phyloP scores from a whole-genome alignment of 495 filamentous ascomycete species.

The Aspergillus carlsbadensis region DNA sequence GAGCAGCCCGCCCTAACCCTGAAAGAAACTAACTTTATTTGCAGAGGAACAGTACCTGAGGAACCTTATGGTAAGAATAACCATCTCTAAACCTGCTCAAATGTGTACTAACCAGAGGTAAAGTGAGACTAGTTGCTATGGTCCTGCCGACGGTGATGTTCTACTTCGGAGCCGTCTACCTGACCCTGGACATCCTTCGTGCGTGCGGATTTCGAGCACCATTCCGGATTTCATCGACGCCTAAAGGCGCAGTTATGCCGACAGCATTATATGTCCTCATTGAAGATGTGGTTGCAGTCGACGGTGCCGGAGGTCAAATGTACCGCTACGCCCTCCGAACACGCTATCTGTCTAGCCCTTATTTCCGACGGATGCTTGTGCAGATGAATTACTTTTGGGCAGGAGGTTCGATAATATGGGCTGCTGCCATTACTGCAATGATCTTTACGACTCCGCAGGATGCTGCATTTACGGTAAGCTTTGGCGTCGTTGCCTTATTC shows the following conservation, averaged over 20 bases:
- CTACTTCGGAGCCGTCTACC: conserved; percentile 56
- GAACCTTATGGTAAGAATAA: conserved; percentile 36
- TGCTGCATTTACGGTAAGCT: conserved; percentile 69
- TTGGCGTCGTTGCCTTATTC: background rate
- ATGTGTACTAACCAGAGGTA: conserved; percentile 25
- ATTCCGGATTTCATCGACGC: conserved; percentile 69
- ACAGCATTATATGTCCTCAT: conserved; percentile 74
- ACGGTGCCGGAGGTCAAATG: conserved; percentile 67
- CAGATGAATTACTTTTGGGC: conserved; percentile 80
- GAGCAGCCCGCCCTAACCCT: background rate
- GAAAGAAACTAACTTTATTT: conserved; percentile 23
- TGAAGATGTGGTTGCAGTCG: conserved; percentile 79
- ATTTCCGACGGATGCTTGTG: conserved; percentile 70
- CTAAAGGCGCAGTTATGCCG: conserved; percentile 64
- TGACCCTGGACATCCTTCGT: conserved; percentile 48
- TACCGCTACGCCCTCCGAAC: conserved; percentile 64
- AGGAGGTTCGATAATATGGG: conserved; percentile 52
- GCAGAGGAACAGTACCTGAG: conserved; percentile 40
- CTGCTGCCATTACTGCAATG: conserved; percentile 58
- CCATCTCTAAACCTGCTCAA: conserved; percentile 5
- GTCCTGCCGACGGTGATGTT: conserved; percentile 59
- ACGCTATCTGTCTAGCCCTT: conserved; percentile 67
- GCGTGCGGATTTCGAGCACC: conserved; percentile 52
- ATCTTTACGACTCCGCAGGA: conserved; percentile 60
- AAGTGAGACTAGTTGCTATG: conserved; percentile 61